These are phyloP conservation scores for Penicillium taxi DNA, from an alignment of 495 filamentous ascomycete species.

Conservation along the genomic window DNA sequence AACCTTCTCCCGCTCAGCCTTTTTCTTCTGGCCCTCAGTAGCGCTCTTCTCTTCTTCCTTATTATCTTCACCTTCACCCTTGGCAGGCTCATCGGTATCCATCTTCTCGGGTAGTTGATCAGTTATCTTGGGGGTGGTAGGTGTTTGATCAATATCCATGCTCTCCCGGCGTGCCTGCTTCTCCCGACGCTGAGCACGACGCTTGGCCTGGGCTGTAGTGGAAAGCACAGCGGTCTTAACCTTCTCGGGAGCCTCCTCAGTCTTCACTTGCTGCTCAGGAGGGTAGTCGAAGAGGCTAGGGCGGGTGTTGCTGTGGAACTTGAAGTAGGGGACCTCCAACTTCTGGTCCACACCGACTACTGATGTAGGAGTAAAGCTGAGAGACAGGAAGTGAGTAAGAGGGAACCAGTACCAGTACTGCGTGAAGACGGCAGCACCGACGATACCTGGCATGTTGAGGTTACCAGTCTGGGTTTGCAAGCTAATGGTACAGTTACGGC, in stretches of 20 bases:
- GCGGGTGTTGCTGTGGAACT: constrained; percentile 87
- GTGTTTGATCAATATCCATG: constrained; percentile 79
- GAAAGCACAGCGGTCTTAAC: constrained; percentile 95
- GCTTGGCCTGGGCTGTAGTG: constrained; percentile 93
- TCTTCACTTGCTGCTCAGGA: constrained; percentile 88
- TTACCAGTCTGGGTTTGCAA: constrained; percentile 97
- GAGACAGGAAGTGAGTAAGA: constrained; percentile 90
- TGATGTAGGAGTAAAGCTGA: constrained; percentile 88
- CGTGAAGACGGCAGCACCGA: constrained; percentile 95
- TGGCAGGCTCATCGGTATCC: constrained; percentile 77
- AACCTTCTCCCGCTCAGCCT: constrained; percentile 89
- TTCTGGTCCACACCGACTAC: constrained; percentile 92
- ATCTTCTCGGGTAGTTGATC: constrained; percentile 68
- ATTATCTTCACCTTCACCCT: constrained; percentile 44
- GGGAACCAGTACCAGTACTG: constrained; percentile 99
- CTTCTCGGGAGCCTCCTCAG: constrained; percentile 86
- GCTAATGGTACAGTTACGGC: constrained; percentile 96
- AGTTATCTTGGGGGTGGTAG: constrained; percentile 66
- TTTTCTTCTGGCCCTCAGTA: constrained; percentile 59
- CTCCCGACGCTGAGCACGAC: constrained; percentile 70
- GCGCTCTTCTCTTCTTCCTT: constrained; percentile 60
- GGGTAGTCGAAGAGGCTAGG: constrained; percentile 98
- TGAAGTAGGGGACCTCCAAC: constrained; percentile 90
- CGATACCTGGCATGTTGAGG: constrained; percentile 93
- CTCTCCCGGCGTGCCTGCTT: constrained; percentile 66